These are phyloP conservation scores for Casuarina equisetifolia DNA, from an alignment of 306 rosid species.

Conservation along the genomic window DNA sequence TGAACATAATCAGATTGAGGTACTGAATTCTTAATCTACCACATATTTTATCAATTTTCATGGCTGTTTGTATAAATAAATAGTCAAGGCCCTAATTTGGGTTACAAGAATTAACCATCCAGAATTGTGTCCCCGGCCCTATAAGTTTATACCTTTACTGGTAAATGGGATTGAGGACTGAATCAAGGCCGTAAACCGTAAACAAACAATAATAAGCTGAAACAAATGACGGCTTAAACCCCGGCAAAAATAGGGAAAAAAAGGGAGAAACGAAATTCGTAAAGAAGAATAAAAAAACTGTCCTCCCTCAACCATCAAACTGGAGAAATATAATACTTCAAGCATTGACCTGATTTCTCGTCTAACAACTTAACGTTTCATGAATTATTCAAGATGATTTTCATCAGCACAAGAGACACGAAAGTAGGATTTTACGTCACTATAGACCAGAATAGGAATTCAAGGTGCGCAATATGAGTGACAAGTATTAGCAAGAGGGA, in stretches of 20 bases:
- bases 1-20: neutral
- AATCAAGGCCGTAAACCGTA: neutral
- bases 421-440: neutral
- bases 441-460: neutral
- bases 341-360: neutral
- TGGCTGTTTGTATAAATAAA: neutral
- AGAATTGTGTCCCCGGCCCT: neutral
- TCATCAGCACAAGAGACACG: neutral
- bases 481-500: neutral
- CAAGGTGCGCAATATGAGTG: neutral
- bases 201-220: neutral
- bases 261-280: neutral
- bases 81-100: neutral
- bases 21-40: neutral
- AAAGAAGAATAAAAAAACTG: neutral
- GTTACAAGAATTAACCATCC: neutral
- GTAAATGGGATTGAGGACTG: neutral
- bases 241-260: neutral
- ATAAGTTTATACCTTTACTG: neutral
- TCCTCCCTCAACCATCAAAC: neutral
- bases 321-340: neutral
- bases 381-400: neutral
- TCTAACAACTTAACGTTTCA: neutral
- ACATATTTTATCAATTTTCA: neutral
- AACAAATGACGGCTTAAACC: neutral